phyloP scores from a whole-genome alignment of 2,329 filamentous ascomycete genomes.

The Calonectria hawksworthii region DNA sequence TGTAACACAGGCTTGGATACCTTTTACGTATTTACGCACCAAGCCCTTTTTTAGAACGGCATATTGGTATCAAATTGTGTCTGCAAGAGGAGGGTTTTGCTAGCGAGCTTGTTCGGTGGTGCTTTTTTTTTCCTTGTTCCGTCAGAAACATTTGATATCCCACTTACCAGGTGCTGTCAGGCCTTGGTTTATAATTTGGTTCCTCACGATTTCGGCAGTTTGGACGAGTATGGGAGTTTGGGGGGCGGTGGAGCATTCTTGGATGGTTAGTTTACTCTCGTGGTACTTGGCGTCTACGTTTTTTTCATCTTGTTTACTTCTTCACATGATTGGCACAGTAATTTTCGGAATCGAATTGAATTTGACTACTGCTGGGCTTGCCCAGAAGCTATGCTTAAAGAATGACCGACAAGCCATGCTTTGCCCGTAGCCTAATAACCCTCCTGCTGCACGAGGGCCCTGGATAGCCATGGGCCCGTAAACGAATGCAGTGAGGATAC shows the following conservation, averaged over 20 bases:
- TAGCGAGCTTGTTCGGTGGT: neutral
- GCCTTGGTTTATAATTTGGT: conserved; percentile 2
- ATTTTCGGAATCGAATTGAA: conserved; percentile 46
- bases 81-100: neutral
- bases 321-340: neutral
- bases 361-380: conserved; percentile 53
- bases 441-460: conserved; percentile 42
- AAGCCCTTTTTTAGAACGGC: neutral
- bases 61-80: neutral
- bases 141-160: conserved; percentile 33
- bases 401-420: conserved; percentile 50
- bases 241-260: neutral
- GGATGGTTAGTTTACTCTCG: neutral
- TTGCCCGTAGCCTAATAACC: conserved; percentile 49
- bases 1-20: conserved; percentile 36
- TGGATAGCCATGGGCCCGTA: conserved; percentile 31
- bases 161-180: conserved; percentile 6
- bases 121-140: conserved; percentile 4
- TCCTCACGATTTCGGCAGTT: neutral
- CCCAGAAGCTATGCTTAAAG: conserved; percentile 46
- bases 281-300: neutral
- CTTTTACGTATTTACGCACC: neutral
- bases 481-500: conserved; percentile 43
- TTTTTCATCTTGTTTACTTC: conserved; percentile 7
- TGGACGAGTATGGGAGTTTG: conserved; percentile 7